Evolutionary conservation across 2,329 filamentous ascomycete genomes (phyloP).

Genomic region (Mycogone perniciosa): DNA sequence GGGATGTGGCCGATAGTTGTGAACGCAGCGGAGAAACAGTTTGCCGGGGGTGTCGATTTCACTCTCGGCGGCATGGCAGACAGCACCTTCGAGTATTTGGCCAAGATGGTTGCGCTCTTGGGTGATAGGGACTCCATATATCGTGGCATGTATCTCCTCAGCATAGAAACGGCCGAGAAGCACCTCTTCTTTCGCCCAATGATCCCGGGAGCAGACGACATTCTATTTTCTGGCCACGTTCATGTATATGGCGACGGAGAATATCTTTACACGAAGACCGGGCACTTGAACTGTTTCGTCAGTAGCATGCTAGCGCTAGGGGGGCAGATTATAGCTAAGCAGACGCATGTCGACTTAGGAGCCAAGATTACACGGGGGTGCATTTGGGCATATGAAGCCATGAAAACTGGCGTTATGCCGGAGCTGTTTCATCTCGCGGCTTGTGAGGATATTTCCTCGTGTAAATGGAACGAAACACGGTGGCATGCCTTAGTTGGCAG

Average conservation of each 20-base stretch:
- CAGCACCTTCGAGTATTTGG: constrained; percentile 72
- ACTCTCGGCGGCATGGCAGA: constrained; percentile 34
- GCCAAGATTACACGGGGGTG: constrained; percentile 43
- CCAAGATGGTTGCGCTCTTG: constrained; percentile 73
- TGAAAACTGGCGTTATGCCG: constrained; percentile 46
- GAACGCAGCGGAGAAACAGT: constrained; percentile 26
- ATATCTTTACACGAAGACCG: constrained; percentile 35
- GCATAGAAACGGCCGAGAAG: constrained; percentile 48
- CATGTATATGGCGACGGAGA: constrained; percentile 28
- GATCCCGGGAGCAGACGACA: constrained; percentile 43
- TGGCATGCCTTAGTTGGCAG: constrained; percentile 52
- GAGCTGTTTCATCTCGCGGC: constrained; percentile 39
- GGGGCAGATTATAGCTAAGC: constrained; percentile 38
- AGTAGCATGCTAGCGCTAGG: constrained; percentile 46
- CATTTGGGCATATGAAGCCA: constrained; percentile 42
- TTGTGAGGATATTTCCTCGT: constrained; percentile 30
- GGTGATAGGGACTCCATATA: constrained; percentile 50
- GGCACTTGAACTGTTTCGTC: constrained; percentile 44
- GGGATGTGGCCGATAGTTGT: constrained; percentile 66
- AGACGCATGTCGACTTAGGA: constrained; percentile 38
- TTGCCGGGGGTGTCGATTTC: constrained; percentile 28
- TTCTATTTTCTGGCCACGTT: constrained; percentile 47
- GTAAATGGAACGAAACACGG: constrained; percentile 24
- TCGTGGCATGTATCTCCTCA: constrained; percentile 47
- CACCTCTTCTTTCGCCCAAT: constrained; percentile 58